These are phyloP conservation scores for Isoetes engelmannii DNA, from an alignment of 83 land plant species.

Conservation along the genomic window DNA sequence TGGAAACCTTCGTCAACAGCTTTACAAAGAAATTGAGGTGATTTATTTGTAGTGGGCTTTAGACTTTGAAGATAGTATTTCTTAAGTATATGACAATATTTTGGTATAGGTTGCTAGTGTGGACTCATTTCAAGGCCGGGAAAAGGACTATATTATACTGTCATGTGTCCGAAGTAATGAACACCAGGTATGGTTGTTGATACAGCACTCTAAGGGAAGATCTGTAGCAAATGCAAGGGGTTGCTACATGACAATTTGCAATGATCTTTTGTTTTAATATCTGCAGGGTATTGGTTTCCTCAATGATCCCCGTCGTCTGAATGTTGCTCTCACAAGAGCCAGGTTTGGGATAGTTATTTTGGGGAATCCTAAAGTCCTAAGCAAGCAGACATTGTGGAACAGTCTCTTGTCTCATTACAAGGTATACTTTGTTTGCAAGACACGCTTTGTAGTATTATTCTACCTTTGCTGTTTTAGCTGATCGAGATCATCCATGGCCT, in stretches of 20 bases:
- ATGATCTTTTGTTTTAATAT: background rate
- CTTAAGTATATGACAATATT: background rate
- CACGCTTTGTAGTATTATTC: no score
- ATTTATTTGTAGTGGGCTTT: background rate
- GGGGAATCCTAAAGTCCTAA: constrained; percentile 96
- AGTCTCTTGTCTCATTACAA: constrained; percentile 90
- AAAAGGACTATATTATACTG: constrained; percentile 90
- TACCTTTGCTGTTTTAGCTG: background rate
- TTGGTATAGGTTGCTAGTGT: constrained; percentile 94
- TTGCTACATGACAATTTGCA: no score
- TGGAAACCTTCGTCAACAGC: constrained; percentile 84
- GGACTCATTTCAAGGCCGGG: constrained; percentile 98
- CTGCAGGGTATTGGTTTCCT: constrained; percentile 97
- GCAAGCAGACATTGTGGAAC: constrained; percentile 97
- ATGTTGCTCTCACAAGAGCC: constrained; percentile 96
- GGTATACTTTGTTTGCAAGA: constrained; percentile 33
- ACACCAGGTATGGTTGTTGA: constrained; percentile 58
- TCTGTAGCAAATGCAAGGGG: background rate
- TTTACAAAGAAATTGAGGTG: constrained; percentile 99
- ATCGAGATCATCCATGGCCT: background rate
- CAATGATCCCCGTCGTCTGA: constrained; percentile 93
- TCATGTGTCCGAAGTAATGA: constrained; percentile 99
- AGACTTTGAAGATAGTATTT: background rate
- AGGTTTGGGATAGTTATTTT: constrained; percentile 92
- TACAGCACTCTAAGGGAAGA: background rate